These are phyloP conservation scores for Lithohypha guttulata DNA, from an alignment of 2,329 filamentous ascomycete species.

Conservation along the genomic window DNA sequence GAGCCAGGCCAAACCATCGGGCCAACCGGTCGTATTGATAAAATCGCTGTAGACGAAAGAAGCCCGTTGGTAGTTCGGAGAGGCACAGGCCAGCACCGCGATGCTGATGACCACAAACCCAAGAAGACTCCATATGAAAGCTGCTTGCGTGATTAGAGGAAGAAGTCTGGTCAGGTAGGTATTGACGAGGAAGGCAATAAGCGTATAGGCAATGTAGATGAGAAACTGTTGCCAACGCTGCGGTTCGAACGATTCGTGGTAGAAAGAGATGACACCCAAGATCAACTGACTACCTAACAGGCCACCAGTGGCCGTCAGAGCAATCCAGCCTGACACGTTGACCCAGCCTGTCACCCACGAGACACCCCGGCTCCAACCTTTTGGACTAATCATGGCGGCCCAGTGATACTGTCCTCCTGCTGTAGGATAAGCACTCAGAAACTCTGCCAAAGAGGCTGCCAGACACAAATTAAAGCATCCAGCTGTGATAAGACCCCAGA, in stretches of 20 bases:
- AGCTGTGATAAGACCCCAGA: constrained; percentile 56
- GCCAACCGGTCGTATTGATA: constrained; percentile 59
- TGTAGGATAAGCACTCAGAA: constrained; percentile 53
- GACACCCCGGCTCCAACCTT: constrained; percentile 42
- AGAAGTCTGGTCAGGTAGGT: constrained; percentile 52
- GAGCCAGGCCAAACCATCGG: constrained; percentile 48
- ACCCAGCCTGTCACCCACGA: constrained; percentile 61
- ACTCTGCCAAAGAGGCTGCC: constrained; percentile 59
- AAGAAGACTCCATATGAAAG: constrained; percentile 59
- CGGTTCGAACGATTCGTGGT: constrained; percentile 46
- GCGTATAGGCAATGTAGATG: constrained; percentile 56
- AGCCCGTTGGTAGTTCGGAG: constrained; percentile 54
- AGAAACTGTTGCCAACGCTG: constrained; percentile 63
- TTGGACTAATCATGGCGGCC: constrained; percentile 54
- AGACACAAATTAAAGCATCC: constrained; percentile 61
- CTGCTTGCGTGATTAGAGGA: constrained; percentile 55
- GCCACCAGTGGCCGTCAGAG: constrained; percentile 56
- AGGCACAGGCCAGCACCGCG: constrained; percentile 54
- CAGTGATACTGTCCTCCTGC: constrained; percentile 60
- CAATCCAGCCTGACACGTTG: constrained; percentile 28
- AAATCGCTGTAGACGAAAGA: constrained; percentile 47
- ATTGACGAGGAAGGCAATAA: constrained; percentile 53
- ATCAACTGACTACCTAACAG: constrained; percentile 58
- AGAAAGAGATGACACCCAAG: constrained; percentile 52
- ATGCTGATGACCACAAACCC: constrained; percentile 63